Evolutionary conservation across 2,329 filamentous ascomycete species (phyloP), one percentile per base, ranked within the genome.

Genomic region (Xylariaceae sp.): DNA sequence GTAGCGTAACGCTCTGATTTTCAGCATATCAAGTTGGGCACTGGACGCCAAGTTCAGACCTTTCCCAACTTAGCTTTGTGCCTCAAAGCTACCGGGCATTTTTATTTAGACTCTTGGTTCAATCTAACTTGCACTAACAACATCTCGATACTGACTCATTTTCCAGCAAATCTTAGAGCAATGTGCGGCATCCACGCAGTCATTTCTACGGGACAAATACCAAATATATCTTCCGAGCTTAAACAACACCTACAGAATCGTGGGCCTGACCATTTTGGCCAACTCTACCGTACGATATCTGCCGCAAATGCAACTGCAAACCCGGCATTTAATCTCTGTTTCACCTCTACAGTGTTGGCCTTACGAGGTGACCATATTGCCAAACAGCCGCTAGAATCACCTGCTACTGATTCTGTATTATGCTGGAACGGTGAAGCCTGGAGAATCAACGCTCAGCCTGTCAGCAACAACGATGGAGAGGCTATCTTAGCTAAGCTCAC

Each of bases 341-440:
- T 96, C 67, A 83, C 86, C 12, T 95, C 93, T 6, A 96, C 92
- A 0, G 93, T 99, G 0, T 83, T 98, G n/a, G 87, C 92, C 3
- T 79, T 99, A n/a, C 86, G 95, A 65, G 93, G 93, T 21, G 82
- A 86, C 48, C 78, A 84, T 59, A 70, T 95, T 48, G 84, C 87
- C 6, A 71, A 75, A 32, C 95, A 98, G 71, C 95, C 95, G 1
- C 81, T 96, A 3, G 72, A 81, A 42, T 83, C 89, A 62, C 40
- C 69, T 2, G 60, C 65, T 0, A 81, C 81, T 0, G 79, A 81
- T 3, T 91, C 88, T 1, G 78, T 90, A 0, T 79, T 99, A 2
- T 97, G 93, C 80, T 99, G 95, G 95, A 99, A 99, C 69, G 95
- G 95, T 43, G 95, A 99, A 71, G 93, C 92, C 1, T 99, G 95